Conservation (phyloP, 495 filamentous ascomycete genomes). For the Bathelium albidoporum region DNA sequence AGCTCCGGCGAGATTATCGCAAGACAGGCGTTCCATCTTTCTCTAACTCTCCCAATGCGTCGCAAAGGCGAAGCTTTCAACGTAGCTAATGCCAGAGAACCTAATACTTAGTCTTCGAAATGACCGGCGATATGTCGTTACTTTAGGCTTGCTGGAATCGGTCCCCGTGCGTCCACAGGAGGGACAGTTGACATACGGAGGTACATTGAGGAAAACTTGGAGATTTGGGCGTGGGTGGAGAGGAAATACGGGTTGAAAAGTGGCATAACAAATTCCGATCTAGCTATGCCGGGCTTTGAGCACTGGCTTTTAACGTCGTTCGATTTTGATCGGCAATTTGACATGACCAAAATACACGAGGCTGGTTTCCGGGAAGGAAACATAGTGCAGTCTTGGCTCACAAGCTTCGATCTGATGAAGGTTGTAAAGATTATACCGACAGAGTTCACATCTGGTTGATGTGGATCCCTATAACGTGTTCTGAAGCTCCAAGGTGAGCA, state of each 20-base stretch:
- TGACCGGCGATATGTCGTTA: slow-evolving; percentile 25
- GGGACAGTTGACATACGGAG: slow-evolving; percentile 18
- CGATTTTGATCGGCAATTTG: slow-evolving; percentile 31
- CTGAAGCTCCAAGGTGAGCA: no score
- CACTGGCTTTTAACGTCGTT: slow-evolving; percentile 27
- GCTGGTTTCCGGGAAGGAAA: slow-evolving; percentile 26
- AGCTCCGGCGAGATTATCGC: slow-evolving; percentile 26
- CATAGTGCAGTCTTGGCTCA: slow-evolving; percentile 21
- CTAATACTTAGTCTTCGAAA: slow-evolving; percentile 21
- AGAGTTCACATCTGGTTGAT: no score
- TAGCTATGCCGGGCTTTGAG: slow-evolving; percentile 25
- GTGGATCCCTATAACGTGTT: no score
- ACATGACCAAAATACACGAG: slow-evolving; percentile 26
- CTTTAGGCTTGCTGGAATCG: slow-evolving; percentile 26
- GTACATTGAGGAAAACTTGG: slow-evolving; percentile 25
- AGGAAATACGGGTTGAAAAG: slow-evolving; percentile 23
- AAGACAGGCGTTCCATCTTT: slow-evolving; percentile 23
- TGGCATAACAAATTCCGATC: slow-evolving; percentile 22
- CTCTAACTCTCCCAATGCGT: slow-evolving; percentile 10
- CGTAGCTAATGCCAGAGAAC: slow-evolving; percentile 23
- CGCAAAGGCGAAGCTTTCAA: slow-evolving; percentile 26
- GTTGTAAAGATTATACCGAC: slow-evolving; percentile 25
- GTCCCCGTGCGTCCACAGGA: slow-evolving; percentile 5
- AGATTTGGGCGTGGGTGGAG: slow-evolving; percentile 24
- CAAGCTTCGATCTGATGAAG: slow-evolving; percentile 26